Percentiles rank a stretch among this genome's conserved stretches.
Conservation (phyloP, 106 monocot species). For the Dactylorhiza incarnata region DNA sequence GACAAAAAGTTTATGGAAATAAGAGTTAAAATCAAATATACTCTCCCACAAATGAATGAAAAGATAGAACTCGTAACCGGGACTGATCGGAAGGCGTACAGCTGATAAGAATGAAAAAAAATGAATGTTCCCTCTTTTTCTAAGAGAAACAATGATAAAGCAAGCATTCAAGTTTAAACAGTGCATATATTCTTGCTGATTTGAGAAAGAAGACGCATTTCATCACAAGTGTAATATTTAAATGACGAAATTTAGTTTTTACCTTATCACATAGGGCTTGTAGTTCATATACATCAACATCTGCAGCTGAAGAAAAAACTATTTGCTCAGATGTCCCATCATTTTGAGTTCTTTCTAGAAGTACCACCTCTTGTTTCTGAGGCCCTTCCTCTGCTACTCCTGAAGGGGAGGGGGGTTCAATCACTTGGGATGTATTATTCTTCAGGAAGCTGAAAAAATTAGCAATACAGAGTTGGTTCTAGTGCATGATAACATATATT, state of each 20-base stretch:
- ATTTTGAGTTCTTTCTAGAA: conserved; percentile 55
- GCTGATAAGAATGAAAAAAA: not conserved
- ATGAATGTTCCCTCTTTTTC: not conserved
- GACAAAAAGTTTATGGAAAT: not conserved
- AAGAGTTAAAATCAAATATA: not conserved
- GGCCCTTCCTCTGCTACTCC: conserved; percentile 37
- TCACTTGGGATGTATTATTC: conserved; percentile 51
- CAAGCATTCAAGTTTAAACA: not conserved
- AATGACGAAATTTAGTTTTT: not conserved
- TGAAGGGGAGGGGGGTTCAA: conserved; percentile 54
- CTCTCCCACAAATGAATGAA: not conserved
- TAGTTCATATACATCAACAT: conserved; percentile 92
- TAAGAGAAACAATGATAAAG: not conserved
- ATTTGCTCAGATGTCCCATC: conserved; percentile 85
- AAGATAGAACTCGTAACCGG: not conserved
- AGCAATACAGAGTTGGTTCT: not conserved
- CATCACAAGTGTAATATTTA: not conserved
- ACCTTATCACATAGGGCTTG: conserved; percentile 96
- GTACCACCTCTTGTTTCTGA: conserved; percentile 61
- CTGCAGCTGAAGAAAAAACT: conserved; percentile 85
- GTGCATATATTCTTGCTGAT: not conserved
- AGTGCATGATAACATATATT: not conserved
- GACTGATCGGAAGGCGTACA: not conserved
- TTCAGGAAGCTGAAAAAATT: conserved; percentile 62
- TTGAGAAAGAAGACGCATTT: not conserved